phyloP scores from a whole-genome alignment of 495 filamentous ascomycete species.

The Tuber magnatum region DNA sequence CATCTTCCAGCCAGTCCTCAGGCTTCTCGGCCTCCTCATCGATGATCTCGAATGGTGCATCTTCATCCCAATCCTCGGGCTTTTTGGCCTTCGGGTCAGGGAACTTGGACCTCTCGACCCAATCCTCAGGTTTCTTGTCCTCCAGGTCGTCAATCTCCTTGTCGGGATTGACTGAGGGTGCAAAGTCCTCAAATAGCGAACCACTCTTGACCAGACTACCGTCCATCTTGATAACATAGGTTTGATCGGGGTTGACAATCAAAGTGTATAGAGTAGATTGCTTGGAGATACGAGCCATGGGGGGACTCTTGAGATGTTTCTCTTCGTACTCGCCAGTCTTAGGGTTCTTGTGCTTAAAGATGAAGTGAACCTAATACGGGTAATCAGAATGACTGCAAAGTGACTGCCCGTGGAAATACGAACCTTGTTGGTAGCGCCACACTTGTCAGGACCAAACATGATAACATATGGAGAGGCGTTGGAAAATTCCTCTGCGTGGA shows the following conservation, averaged over 20 bases:
- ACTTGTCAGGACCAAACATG: slow-evolving; percentile 99
- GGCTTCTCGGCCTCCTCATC: slow-evolving; percentile 89
- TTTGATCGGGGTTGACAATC: slow-evolving; percentile 91
- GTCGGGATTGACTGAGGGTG: slow-evolving; percentile 82
- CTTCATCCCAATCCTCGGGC: slow-evolving; percentile 99
- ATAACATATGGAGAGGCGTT: slow-evolving; percentile 96
- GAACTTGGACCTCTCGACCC: slow-evolving; percentile 90
- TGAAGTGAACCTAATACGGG: slow-evolving; percentile 77
- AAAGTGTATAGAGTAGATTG: slow-evolving; percentile 90
- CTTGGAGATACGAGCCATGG: slow-evolving; percentile 80
- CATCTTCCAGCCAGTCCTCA: slow-evolving; percentile 92
- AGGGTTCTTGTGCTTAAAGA: slow-evolving; percentile 99
- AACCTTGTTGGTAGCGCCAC: slow-evolving; percentile 95
- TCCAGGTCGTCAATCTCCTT: slow-evolving; percentile 96
- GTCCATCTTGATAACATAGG: slow-evolving; percentile 82
- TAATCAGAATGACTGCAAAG: slow-evolving; percentile 1
- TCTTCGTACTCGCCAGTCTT: slow-evolving; percentile 99
- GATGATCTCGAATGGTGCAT: slow-evolving; percentile 88
- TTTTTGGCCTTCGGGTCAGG: slow-evolving; percentile 88
- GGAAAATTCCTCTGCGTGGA: slow-evolving; percentile 96
- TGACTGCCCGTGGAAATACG: not conserved
- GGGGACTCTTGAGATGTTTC: slow-evolving; percentile 88
- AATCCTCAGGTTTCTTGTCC: slow-evolving; percentile 89
- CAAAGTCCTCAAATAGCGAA: slow-evolving; percentile 90
- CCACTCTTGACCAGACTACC: slow-evolving; percentile 78